phyloP scores from a whole-genome alignment of 2,329 filamentous ascomycete genomes.

The Fusarium papillatum region DNA sequence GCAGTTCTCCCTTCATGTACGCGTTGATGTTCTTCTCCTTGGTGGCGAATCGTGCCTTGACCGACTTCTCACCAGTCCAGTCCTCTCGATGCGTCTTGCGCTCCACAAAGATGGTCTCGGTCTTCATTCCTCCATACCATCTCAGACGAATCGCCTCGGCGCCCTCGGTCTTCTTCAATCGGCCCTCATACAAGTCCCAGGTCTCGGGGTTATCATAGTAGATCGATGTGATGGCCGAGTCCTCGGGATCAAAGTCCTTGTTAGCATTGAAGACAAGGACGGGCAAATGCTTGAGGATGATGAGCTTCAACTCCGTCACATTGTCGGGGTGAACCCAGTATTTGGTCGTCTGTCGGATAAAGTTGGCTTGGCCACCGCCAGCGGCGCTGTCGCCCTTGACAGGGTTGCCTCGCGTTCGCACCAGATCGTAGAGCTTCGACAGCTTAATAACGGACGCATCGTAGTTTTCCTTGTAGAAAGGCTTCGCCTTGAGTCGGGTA shows the following conservation, averaged over 20 bases:
- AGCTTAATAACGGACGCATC: constrained; percentile 95
- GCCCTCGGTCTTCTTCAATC: constrained; percentile 97
- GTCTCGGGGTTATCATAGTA: constrained; percentile 97
- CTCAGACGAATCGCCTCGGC: constrained; percentile 96
- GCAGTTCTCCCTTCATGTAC: constrained; percentile 87
- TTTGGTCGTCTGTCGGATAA: constrained; percentile 97
- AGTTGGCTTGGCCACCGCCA: constrained; percentile 93
- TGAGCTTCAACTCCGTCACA: constrained; percentile 97
- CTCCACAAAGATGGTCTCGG: constrained; percentile 95
- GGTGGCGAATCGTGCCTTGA: constrained; percentile 94
- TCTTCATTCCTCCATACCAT: constrained; percentile 98
- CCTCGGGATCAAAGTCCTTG: constrained; percentile 93
- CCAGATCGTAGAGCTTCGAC: constrained; percentile 94
- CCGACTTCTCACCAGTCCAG: constrained; percentile 99
- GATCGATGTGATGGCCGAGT: constrained; percentile 97
- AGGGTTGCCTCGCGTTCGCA: constrained; percentile 92
- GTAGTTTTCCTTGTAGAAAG: constrained; percentile 99
- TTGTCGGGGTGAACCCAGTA: constrained; percentile 99
- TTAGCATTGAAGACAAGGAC: constrained; percentile 97
- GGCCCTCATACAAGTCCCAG: constrained; percentile 95
- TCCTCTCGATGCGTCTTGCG: constrained; percentile 98
- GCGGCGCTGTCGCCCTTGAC: constrained; percentile 93
- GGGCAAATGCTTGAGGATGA: constrained; percentile 96
- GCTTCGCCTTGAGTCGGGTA: constrained; percentile 92
- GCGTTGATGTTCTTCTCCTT: constrained; percentile 99